Percentiles rank a stretch among this genome's conserved stretches.
Evolutionary conservation across 345 rosid species (phyloP).

Genomic region (Trapa incisa): DNA sequence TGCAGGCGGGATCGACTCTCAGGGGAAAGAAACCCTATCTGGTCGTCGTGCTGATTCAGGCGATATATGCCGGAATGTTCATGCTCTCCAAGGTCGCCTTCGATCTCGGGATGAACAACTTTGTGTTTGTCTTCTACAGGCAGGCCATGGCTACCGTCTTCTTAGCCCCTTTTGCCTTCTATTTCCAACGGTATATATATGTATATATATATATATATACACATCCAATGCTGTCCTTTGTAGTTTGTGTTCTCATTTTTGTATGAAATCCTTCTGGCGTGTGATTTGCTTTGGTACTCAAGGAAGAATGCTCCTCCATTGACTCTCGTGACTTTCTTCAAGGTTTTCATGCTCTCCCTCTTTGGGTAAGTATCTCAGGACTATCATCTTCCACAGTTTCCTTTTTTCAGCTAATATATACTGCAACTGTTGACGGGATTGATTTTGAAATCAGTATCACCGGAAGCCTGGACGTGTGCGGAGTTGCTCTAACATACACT

Average conservation of each 20-base stretch:
- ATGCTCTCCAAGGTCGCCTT: slow-evolving; percentile 84
- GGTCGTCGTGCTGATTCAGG: slow-evolving; percentile 40
- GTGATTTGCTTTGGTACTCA: neutral
- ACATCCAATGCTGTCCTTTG: too few relatives aligned
- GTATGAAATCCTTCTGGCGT: neutral
- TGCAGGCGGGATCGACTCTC: neutral
- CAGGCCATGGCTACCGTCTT: slow-evolving; percentile 70
- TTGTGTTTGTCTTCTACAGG: slow-evolving; percentile 68
- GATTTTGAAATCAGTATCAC: slow-evolving; percentile 35
- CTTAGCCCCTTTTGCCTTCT: slow-evolving; percentile 57
- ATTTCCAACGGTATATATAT: slow-evolving; percentile 48
- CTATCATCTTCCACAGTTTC: too few relatives aligned
- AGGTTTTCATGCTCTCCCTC: slow-evolving; percentile 64
- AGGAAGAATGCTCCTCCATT: slow-evolving; percentile 73
- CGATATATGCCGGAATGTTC: slow-evolving; percentile 82
- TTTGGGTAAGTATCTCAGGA: slow-evolving; percentile 36
- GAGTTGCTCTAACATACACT: slow-evolving; percentile 61
- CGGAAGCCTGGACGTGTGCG: slow-evolving; percentile 46
- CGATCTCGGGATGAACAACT: slow-evolving; percentile 77
- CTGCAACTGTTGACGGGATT: too few relatives aligned
- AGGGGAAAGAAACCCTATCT: slow-evolving; percentile 45
- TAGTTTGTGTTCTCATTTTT: neutral
- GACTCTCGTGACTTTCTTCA: slow-evolving; percentile 50
- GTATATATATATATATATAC: too few relatives aligned
- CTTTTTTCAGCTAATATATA: too few relatives aligned